These are phyloP conservation scores for Rhynchospora tenuis DNA, from an alignment of 176 grass and related monocot genomes.

Conservation along the genomic window DNA sequence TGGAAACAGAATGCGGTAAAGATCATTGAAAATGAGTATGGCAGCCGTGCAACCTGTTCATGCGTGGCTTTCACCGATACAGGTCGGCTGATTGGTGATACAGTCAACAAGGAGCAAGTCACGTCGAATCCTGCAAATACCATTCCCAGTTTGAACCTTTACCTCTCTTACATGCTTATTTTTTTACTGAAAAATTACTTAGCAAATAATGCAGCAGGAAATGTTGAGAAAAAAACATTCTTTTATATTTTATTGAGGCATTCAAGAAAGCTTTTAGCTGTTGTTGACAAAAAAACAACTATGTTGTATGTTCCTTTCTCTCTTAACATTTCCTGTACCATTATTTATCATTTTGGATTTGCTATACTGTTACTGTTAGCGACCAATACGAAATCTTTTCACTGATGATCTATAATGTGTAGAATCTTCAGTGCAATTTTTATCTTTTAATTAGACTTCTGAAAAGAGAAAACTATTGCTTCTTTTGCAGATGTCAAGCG, in stretches of 20 bases:
- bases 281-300: background rate
- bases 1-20: background rate
- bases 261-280: background rate
- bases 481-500: conserved; percentile 5
- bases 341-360: background rate
- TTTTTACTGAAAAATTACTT: background rate
- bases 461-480: no score
- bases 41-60: background rate
- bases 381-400: background rate
- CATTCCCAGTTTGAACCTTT: background rate
- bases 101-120: background rate
- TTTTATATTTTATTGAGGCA: background rate
- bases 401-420: background rate
- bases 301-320: background rate
- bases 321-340: background rate
- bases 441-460: background rate
- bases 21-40: conserved; percentile 9
- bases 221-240: background rate
- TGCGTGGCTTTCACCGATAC: background rate
- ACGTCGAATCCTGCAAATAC: background rate
- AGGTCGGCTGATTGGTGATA: background rate
- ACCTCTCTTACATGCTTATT: background rate
- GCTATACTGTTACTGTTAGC: background rate
- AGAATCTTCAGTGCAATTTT: background rate
- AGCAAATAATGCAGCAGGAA: background rate